Percentiles rank a stretch among this genome's conserved stretches.
Conservation (phyloP, 192 early-diverging fungal genomes). For the Backusella westeae region DNA sequence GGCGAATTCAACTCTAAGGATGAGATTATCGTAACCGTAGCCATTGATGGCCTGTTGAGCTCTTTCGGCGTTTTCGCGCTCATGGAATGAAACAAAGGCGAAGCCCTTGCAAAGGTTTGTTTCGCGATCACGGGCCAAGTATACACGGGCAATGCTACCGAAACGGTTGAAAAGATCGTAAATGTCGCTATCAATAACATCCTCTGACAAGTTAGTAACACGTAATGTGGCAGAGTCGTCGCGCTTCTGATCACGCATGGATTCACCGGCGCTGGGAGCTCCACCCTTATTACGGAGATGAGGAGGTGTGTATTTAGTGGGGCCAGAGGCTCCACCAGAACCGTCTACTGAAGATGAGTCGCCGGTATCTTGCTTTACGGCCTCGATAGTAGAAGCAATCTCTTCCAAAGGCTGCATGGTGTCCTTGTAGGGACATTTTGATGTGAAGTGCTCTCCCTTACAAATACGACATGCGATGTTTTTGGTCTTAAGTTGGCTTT, state of each 20-base stretch:
- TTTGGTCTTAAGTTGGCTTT: conserved; percentile 62
- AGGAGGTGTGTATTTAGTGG: conserved; percentile 84
- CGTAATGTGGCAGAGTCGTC: conserved; percentile 77
- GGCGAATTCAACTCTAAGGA: conserved; percentile 81
- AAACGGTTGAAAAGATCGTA: conserved; percentile 86
- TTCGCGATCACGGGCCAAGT: conserved; percentile 82
- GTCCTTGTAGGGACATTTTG: conserved; percentile 98
- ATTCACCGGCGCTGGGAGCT: conserved; percentile 36
- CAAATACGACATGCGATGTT: conserved; percentile 94
- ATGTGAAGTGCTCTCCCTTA: conserved; percentile 95
- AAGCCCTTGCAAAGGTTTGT: conserved; percentile 91
- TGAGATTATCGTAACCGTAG: conserved; percentile 94
- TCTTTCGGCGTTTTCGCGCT: conserved; percentile 77
- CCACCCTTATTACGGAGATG: conserved; percentile 68
- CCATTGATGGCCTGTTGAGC: conserved; percentile 89
- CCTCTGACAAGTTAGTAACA: conserved; percentile 96
- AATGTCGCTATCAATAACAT: conserved; percentile 86
- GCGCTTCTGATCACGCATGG: conserved; percentile 55
- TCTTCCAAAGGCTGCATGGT: conserved; percentile 81
- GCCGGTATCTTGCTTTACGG: conserved; percentile 40
- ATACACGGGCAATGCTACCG: conserved; percentile 80
- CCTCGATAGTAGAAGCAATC: conserved; percentile 45
- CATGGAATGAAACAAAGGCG: conserved; percentile 89
- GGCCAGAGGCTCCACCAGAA: conserved; percentile 13
- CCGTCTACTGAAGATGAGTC: background rate